These are phyloP conservation scores for Polyplosphaeria fusca DNA, from an alignment of 495 filamentous ascomycete genomes.

Conservation along the genomic window DNA sequence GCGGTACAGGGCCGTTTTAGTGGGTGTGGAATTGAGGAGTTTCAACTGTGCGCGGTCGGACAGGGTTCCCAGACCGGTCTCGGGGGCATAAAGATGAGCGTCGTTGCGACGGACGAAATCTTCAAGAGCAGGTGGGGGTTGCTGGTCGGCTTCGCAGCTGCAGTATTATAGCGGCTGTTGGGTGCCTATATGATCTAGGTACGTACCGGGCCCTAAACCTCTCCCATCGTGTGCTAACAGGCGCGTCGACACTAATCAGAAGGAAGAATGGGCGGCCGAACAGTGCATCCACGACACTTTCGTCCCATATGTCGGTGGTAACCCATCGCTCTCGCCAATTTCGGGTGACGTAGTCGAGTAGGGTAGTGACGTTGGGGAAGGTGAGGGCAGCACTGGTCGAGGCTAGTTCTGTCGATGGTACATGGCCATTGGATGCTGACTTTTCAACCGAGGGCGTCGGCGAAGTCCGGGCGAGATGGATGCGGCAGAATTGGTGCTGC, in stretches of 20 bases:
- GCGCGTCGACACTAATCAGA: conserved; percentile 86
- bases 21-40: conserved; percentile 77
- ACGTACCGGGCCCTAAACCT: conserved; percentile 59
- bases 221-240: conserved; percentile 75
- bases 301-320: conserved; percentile 73
- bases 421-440: conserved; percentile 34
- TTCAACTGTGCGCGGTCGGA: conserved; percentile 76
- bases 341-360: conserved; percentile 82
- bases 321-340: conserved; percentile 80
- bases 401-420: conserved; percentile 27
- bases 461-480: conserved; percentile 45
- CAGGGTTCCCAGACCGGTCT: conserved; percentile 63
- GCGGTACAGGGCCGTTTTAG: conserved; percentile 63
- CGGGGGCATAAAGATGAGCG: conserved; percentile 66
- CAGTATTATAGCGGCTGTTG: background rate
- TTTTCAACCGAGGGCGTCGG: conserved; percentile 29
- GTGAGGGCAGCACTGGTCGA: conserved; percentile 33
- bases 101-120: conserved; percentile 77
- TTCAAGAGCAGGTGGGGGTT: conserved; percentile 60
- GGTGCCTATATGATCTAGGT: background rate
- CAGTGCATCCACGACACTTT: conserved; percentile 65
- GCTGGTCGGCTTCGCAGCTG: conserved; percentile 47
- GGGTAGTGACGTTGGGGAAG: conserved; percentile 58
- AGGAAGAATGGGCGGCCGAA: conserved; percentile 85
- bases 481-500: conserved; percentile 67